Conservation (phyloP, 2,329 filamentous ascomycete species). For the Apiospora aurea region DNA sequence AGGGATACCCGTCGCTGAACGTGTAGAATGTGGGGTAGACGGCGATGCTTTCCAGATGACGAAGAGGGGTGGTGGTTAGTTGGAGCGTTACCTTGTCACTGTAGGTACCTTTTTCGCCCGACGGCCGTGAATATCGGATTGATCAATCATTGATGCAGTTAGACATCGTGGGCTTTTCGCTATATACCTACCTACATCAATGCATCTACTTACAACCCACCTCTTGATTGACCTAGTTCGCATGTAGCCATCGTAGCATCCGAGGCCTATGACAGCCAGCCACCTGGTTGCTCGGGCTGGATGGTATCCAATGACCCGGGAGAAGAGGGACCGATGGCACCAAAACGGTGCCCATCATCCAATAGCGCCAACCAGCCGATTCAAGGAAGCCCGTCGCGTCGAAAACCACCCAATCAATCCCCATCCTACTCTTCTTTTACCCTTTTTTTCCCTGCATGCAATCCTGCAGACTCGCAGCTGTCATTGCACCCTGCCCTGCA, state of each 20-base stretch:
- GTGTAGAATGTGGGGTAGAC: constrained; percentile 19
- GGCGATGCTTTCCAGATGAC: constrained; percentile 14
- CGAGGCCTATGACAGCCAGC: not conserved
- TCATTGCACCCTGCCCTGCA: not conserved
- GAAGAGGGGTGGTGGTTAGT: not conserved
- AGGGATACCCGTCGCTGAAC: constrained; percentile 13
- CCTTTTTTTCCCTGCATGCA: constrained; percentile 9
- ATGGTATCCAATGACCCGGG: constrained; percentile 2
- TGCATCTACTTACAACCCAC: not conserved
- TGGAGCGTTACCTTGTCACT: not conserved
- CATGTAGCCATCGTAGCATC: not conserved
- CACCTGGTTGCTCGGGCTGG: not conserved
- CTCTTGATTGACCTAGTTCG: not conserved
- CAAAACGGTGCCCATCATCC: constrained; percentile 5
- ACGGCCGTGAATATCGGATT: not conserved
- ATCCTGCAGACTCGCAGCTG: constrained; percentile 13
- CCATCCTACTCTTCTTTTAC: not conserved
- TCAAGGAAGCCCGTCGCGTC: constrained; percentile 7
- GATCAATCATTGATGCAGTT: not conserved
- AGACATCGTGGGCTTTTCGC: not conserved
- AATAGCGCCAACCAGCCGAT: constrained; percentile 18
- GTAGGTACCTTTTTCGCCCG: not conserved
- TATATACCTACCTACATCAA: not conserved
- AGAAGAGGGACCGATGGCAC: constrained; percentile 11
- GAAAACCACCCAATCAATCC: not conserved